Evolutionary conservation across 495 filamentous ascomycete genomes (phyloP), one percentile per base, ranked within the genome.

Genomic region (Parathielavia appendiculata): DNA sequence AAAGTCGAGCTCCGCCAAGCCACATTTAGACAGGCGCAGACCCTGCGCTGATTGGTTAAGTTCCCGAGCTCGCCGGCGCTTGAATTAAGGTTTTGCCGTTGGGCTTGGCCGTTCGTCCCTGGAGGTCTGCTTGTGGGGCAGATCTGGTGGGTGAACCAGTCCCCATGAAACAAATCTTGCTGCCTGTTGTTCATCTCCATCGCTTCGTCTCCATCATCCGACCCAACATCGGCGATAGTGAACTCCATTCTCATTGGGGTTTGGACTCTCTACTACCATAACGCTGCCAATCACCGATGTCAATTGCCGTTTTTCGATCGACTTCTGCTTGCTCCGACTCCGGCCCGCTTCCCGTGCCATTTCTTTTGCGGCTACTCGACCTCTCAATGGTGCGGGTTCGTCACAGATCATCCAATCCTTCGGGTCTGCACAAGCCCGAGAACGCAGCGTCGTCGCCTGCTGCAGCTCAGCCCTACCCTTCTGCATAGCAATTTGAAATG

Each of bases 51-150:
- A 38, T 56, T 56, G 53, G 53, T 14, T 12, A n/a, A 36, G 10
- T 46, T 23, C 19, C 43, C 39, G 36, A 35, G 2, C 26, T 38
- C 16, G 16, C 14, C 22, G 22, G 51, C 16, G 32, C 26, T 36
- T 22, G 13, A 56, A 56, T 51, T 57, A 57, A 57, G 47, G 55
- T 57, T 57, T 43, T 51, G 43, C 41, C 40, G n/a, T 45, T 54
- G 23, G 52, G 5, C 53, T 56, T 56, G 53, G 53, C 53, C n/a
- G 38, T 45, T 40, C 20, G 49, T 35, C 23, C 35, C 39, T 40
- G 12, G 4, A 12, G 9, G 12, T 14, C 19, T n/a, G n/a, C 39
- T 10, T 11, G 14, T 14, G 12, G n/a, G 22, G 13, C 20, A 17
- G 44, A 19, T 32, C 43, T 23, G 12, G 32, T 1, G 11, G 10